phyloP scores from a whole-genome alignment of 192 early-diverging fungal species.

The Martensiomyces pterosporus region DNA sequence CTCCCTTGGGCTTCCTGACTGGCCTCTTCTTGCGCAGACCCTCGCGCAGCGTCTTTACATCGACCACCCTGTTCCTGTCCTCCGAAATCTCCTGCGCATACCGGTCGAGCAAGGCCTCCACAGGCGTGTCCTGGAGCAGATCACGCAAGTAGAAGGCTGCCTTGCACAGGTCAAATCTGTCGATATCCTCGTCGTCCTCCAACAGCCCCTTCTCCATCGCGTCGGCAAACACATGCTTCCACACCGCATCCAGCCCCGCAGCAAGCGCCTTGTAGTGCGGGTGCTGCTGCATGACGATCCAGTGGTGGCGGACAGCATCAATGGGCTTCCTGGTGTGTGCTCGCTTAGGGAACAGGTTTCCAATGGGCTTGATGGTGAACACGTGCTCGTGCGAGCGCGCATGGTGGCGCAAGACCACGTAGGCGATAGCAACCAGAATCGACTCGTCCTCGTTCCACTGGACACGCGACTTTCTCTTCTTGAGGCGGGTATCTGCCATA shows the following conservation, averaged over 20 bases:
- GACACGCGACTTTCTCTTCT: slow-evolving; percentile 3
- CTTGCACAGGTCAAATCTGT: slow-evolving; percentile 10
- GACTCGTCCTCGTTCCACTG: slow-evolving; percentile 15
- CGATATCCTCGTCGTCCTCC: slow-evolving; percentile 10
- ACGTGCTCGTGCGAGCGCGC: slow-evolving; percentile 18
- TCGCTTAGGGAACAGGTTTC: slow-evolving; percentile 18
- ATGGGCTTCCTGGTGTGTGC: not conserved
- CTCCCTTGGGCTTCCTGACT: not conserved
- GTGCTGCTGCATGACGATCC: slow-evolving; percentile 2
- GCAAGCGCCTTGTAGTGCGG: not conserved
- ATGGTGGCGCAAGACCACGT: slow-evolving; percentile 15
- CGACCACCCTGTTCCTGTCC: not conserved
- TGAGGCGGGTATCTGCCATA: no score
- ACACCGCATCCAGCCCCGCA: slow-evolving; percentile 8
- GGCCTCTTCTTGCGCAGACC: not conserved
- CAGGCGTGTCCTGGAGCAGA: slow-evolving; percentile 3
- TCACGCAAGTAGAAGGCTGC: slow-evolving; percentile 17
- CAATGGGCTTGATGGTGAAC: slow-evolving; percentile 4
- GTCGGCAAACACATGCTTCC: slow-evolving; percentile 30
- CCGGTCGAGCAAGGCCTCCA: slow-evolving; percentile 10
- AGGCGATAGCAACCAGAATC: slow-evolving; percentile 8
- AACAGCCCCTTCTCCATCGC: slow-evolving; percentile 18
- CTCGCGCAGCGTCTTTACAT: not conserved
- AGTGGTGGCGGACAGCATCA: slow-evolving; percentile 18
- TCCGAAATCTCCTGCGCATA: slow-evolving; percentile 15